Percentiles rank a stretch among this genome's conserved stretches.
Conservation (phyloP, 257 asterid genomes). For the Linderniella brevidens region DNA sequence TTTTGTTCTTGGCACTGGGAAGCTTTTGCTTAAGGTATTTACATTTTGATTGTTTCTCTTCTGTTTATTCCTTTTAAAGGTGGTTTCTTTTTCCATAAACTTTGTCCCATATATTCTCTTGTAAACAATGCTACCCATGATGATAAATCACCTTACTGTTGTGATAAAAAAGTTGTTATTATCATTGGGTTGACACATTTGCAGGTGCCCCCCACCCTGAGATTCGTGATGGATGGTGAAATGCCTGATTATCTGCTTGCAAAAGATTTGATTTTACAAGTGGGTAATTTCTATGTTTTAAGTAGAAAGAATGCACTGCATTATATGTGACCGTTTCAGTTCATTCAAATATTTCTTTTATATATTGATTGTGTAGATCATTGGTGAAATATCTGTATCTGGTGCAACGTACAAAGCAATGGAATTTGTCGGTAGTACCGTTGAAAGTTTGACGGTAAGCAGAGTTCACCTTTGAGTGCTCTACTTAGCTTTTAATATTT, state of each 20-base stretch:
- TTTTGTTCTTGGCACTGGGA: constrained; percentile 84
- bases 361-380: constrained; percentile 37
- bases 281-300: constrained; percentile 15
- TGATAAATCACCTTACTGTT: too few species aligned
- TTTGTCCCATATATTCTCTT: too few species aligned
- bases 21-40: constrained; percentile 89
- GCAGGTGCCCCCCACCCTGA: constrained; percentile 93
- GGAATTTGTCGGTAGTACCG: constrained; percentile 89
- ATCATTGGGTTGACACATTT: constrained; percentile 8
- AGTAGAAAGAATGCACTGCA: too few species aligned
- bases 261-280: constrained; percentile 93
- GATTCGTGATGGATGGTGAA: constrained; percentile 92
- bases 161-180: too few species aligned
- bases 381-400: constrained; percentile 95
- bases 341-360: constrained; percentile 9
- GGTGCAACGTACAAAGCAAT: constrained; percentile 98
- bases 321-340: neutral
- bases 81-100: too few species aligned
- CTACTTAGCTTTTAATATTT: neutral
- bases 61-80: neutral
- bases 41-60: neutral
- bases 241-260: constrained; percentile 92
- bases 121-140: too few species aligned
- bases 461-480: constrained; percentile 2
- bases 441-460: constrained; percentile 83